These are phyloP conservation scores for Dissophora ornata DNA, from an alignment of 192 early-diverging fungal genomes.

Conservation along the genomic window DNA sequence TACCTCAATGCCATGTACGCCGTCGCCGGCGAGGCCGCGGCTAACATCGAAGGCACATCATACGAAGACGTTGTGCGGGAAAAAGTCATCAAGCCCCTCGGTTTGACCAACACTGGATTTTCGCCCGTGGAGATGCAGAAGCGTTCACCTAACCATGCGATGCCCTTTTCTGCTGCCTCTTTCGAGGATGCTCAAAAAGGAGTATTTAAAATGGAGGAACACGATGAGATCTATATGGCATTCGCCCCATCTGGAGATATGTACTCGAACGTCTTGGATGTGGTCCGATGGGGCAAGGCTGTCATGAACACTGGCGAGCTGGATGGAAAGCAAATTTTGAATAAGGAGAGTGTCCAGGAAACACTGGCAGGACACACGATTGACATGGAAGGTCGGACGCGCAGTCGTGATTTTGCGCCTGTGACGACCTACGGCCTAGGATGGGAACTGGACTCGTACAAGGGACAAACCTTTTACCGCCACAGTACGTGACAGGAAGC, in stretches of 20 bases:
- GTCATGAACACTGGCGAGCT: conserved; percentile 6
- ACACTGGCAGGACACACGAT: neutral
- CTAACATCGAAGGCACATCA: too few species aligned
- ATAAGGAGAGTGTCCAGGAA: conserved; percentile 16
- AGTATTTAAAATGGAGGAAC: neutral
- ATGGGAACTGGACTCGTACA: conserved; percentile 15
- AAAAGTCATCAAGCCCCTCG: too few species aligned
- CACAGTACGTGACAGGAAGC: too few species aligned
- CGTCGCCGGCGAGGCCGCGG: too few species aligned
- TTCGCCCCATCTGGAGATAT: conserved; percentile 16
- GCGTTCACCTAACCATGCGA: conserved; percentile 1
- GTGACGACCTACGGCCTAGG: conserved; percentile 6
- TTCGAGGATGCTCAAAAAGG: conserved; percentile 13
- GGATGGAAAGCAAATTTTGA: conserved; percentile 19
- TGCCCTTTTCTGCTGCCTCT: conserved; percentile 2
- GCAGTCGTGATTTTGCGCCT: conserved; percentile 16
- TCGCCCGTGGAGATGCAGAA: too few species aligned
- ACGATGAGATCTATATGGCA: neutral
- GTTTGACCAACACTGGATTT: too few species aligned
- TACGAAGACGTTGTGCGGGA: too few species aligned
- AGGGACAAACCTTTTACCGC: conserved; percentile 1
- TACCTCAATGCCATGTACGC: too few species aligned
- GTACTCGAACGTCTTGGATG: conserved; percentile 26
- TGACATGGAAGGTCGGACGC: neutral
- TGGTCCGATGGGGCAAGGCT: conserved; percentile 10